Conservation (phyloP, 306 rosid genomes). For the Pyrus communis region DNA sequence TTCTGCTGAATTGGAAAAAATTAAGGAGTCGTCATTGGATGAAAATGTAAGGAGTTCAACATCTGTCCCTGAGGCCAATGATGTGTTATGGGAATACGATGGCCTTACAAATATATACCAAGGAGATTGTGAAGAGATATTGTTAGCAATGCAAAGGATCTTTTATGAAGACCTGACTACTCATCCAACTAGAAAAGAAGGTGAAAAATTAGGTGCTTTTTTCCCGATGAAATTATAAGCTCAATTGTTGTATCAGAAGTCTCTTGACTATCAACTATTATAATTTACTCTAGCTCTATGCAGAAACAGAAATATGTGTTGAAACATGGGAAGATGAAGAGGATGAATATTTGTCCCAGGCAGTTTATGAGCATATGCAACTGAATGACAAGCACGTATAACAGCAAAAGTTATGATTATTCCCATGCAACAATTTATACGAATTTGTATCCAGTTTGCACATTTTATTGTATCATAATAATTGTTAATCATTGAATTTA, state of each 20-base stretch:
- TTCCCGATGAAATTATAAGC: neutral
- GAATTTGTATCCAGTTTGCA: neutral
- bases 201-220: conserved; percentile 14
- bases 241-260: neutral
- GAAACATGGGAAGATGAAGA: conserved; percentile 78
- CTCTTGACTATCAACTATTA: neutral
- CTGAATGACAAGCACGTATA: conserved; percentile 57
- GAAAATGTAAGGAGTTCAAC: neutral
- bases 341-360: conserved; percentile 64
- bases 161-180: conserved; percentile 59
- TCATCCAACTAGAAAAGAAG: conserved; percentile 31
- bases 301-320: conserved; percentile 30
- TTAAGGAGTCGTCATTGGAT: conserved; percentile 32
- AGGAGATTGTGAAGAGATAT: conserved; percentile 63
- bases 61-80: conserved; percentile 21
- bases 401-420: neutral
- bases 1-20: conserved; percentile 57
- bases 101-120: conserved; percentile 36
- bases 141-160: conserved; percentile 72
- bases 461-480: neutral
- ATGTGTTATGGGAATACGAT: conserved; percentile 64
- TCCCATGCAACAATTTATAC: neutral
- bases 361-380: conserved; percentile 72
- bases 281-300: conserved; percentile 25
- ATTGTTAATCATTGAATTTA: neutral